Base-by-base conservation (phyloP, 2,329 filamentous ascomycete genomes). In the Cephalotrichum gorgonifer region DNA sequence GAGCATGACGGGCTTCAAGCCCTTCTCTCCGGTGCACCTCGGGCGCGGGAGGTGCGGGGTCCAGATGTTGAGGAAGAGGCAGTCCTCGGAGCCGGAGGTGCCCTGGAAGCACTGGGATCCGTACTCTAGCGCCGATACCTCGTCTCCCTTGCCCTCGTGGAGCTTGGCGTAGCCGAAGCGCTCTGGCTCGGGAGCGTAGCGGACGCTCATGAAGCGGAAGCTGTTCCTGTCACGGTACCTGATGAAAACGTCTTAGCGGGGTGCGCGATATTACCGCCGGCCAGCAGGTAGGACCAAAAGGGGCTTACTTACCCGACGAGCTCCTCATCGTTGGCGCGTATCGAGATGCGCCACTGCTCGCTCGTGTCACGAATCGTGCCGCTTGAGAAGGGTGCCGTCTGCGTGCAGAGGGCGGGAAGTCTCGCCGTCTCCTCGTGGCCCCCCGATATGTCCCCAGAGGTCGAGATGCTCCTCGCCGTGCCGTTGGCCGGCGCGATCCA, bases 1-100 rank as follows among this genome's bases (percentile, higher is more conserved):
- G 54, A 84, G 81, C 2, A 86, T 60, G 1, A 86, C 83, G 0
- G 83, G 83, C 72, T 54, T 76, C 64, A 47, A 77, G 54, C 11
- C 71, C 74, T 51, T 54, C 28, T 57, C 55, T 17, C 54, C 52
- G 4, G 44, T 44, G 3, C 54, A 55, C 17, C 52, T 53, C 1
- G 60, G 54, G 6, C 56, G 57, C 0, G 69, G 67, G 5, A 72
- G 56, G 48, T 68, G 63, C 1, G 64, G 61, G 4, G 68, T 70
- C 60, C 64, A 71, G 20, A 75, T 64, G 48, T 73, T 72, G 31
- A 76, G 57, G 47, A 67, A 72, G 8, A 67, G 60, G 51, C 69
- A 72, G 38, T 70, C 68, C 52, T 72, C 67, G 15, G 54, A 55
- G 4, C 64, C 64, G 3, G 54, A 49, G 30, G 57, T 57, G 3